phyloP scores from a whole-genome alignment of 2,329 filamentous ascomycete species.

The Samsoniella hepiali region DNA sequence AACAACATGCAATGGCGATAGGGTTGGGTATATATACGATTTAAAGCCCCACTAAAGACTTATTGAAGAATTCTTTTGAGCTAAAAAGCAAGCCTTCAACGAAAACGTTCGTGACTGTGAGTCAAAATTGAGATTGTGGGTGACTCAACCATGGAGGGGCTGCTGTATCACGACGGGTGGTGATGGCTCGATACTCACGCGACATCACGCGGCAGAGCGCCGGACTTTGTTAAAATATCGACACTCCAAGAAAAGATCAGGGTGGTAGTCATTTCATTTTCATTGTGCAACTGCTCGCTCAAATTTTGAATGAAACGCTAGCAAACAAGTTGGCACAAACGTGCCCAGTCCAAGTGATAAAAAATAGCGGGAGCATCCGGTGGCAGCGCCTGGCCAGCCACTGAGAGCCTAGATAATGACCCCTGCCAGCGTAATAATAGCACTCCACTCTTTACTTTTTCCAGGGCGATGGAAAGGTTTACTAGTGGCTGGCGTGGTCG shows the following conservation, averaged over 20 bases:
- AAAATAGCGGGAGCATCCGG: conserved; percentile 16
- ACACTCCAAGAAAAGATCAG: neutral
- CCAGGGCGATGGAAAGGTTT: neutral
- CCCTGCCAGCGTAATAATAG: conserved; percentile 11
- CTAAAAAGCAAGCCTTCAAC: neutral
- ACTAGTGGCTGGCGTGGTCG: conserved; percentile 3
- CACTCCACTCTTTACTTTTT: neutral
- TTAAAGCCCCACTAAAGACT: neutral
- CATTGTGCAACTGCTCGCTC: neutral
- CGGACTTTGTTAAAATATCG: too few species aligned
- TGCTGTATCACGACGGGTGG: neutral
- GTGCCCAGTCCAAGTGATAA: neutral
- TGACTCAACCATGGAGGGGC: conserved; percentile 12
- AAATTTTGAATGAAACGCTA: neutral
- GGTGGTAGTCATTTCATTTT: neutral
- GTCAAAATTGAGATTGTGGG: conserved; percentile 7
- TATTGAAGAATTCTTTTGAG: neutral
- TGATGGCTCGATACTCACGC: conserved; percentile 6
- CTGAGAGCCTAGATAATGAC: conserved; percentile 15
- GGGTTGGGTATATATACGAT: neutral
- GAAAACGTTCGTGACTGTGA: neutral
- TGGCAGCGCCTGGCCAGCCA: conserved; percentile 10
- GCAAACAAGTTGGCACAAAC: neutral
- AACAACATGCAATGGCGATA: neutral
- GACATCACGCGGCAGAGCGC: neutral